These are phyloP conservation scores for Tolypocladium pustulatum DNA, from an alignment of 2,329 filamentous ascomycete genomes.

Conservation along the genomic window DNA sequence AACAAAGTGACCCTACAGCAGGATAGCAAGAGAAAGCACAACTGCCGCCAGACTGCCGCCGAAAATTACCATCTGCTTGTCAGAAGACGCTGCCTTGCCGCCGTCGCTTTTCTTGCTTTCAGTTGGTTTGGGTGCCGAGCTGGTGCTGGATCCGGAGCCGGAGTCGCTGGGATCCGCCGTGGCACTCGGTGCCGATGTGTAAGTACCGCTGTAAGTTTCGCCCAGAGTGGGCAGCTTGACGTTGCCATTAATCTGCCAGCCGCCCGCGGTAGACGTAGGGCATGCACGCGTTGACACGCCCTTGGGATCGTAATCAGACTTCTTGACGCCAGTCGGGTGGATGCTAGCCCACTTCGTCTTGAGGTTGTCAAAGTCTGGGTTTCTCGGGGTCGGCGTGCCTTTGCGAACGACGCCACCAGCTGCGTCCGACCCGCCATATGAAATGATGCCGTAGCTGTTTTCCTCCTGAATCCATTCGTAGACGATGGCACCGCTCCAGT, in stretches of 20 bases:
- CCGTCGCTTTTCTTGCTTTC: conserved; percentile 3
- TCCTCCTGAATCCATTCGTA: conserved; percentile 86
- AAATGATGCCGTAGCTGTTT: conserved; percentile 74
- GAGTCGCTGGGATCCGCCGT: conserved; percentile 5
- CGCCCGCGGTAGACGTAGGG: conserved; percentile 55
- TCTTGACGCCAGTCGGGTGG: conserved; percentile 56
- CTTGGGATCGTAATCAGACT: conserved; percentile 52
- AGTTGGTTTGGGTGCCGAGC: background rate
- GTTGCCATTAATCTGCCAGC: conserved; percentile 65
- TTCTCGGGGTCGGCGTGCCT: conserved; percentile 62
- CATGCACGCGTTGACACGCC: conserved; percentile 55
- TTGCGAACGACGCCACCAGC: conserved; percentile 58
- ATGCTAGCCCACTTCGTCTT: conserved; percentile 66
- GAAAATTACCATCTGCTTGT: conserved; percentile 6
- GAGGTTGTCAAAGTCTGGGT: conserved; percentile 71
- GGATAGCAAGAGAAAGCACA: conserved; percentile 6
- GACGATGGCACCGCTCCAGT: conserved; percentile 68
- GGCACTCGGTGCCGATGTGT: conserved; percentile 7
- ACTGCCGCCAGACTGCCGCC: conserved; percentile 7
- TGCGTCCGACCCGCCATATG: conserved; percentile 56
- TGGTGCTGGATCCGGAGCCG: background rate
- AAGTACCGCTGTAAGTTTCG: conserved; percentile 28
- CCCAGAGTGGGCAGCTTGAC: conserved; percentile 61
- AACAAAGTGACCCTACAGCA: conserved; percentile 3
- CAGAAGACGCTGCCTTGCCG: conserved; percentile 3